Evolutionary conservation across 2,329 filamentous ascomycete species (phyloP), one percentile per base, ranked within the genome.

Genomic region (Ophiognomonia clavigignenti-juglandacearum): DNA sequence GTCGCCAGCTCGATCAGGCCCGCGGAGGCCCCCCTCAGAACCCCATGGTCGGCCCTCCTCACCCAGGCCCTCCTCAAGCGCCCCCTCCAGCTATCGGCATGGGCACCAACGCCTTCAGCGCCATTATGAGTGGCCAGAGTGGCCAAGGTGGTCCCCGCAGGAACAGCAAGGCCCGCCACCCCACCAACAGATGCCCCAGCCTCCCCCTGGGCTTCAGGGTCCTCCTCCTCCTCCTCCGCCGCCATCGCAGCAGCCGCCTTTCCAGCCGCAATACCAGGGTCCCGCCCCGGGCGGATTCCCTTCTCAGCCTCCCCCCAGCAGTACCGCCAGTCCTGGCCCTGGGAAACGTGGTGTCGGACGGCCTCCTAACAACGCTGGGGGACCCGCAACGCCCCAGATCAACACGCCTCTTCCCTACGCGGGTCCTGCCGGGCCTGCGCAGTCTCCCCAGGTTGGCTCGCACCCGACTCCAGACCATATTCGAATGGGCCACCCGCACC

Each of bases 101-200:
- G 61, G 91, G 92, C 22, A 92, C 86, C 64, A 93, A 95, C 61
- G 77, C 97, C 34, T 97, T 98, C 63, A 90, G 89, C 57, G 90
- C 89, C 47, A 96, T 97, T 63, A 97, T 98, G 88, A 83, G 91
- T 47, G 92, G 92, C 55, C 83, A 83, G 66, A 82, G 79, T 53
- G 87, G 85, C 59, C 89, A 92, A 70, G 86, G 85, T 59, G 89
- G 87, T 52, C 86, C 89, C 76, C 75, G 52, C 80, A 80, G 64
- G 77, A 83, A 60, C 72, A 75, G 56, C 74, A 67, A 53, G 11
- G 16, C 7, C 31, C 14, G n/a, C 49, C 61, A 22, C 67, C 67
- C 19, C 71, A 67, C 65, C 84, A 82, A 63, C 80, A 82, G 58
- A 86, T 87, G 71, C 82, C 83, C 42, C 88, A 89, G 66, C 87